phyloP scores from a whole-genome alignment of 108 stramenopile species.

The Epithemia pelagica region DNA sequence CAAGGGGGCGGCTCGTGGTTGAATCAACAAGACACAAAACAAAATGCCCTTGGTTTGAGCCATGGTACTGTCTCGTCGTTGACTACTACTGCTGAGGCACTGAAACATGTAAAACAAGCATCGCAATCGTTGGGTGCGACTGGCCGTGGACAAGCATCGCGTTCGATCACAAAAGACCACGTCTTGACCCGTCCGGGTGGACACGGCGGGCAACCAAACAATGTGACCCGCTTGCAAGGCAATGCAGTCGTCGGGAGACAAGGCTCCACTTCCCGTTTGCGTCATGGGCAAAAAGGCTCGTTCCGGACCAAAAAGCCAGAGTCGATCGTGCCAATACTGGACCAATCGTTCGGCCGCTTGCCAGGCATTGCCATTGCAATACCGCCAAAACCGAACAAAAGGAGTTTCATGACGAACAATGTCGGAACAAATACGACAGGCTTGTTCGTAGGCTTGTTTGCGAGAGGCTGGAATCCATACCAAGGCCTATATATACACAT shows the following conservation, averaged over 20 bases:
- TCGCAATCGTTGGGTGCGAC: not conserved
- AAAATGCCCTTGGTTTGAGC: not conserved
- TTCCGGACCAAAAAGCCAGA: conserved; percentile 38
- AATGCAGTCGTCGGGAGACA: not conserved
- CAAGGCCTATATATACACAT: not conserved
- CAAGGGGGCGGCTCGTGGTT: not conserved
- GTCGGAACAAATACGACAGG: not conserved
- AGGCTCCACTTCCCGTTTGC: not conserved
- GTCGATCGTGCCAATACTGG: conserved; percentile 46
- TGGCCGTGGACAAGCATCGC: not conserved
- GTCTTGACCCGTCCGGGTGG: not conserved
- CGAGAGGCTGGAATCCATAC: not conserved
- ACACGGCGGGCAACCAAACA: not conserved
- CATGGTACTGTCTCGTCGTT: no score
- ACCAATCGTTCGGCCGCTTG: conserved; percentile 29
- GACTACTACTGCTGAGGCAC: not conserved
- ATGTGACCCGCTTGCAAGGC: not conserved
- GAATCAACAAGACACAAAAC: not conserved
- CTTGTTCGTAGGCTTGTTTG: not conserved
- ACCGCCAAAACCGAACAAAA: not conserved
- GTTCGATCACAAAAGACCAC: not conserved
- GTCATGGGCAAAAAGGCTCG: conserved; percentile 38
- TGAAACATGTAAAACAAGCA: not conserved
- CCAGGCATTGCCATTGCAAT: not conserved
- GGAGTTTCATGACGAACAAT: not conserved